Conservation (phyloP, 495 filamentous ascomycete species). For the Bathelium albidoporum region DNA sequence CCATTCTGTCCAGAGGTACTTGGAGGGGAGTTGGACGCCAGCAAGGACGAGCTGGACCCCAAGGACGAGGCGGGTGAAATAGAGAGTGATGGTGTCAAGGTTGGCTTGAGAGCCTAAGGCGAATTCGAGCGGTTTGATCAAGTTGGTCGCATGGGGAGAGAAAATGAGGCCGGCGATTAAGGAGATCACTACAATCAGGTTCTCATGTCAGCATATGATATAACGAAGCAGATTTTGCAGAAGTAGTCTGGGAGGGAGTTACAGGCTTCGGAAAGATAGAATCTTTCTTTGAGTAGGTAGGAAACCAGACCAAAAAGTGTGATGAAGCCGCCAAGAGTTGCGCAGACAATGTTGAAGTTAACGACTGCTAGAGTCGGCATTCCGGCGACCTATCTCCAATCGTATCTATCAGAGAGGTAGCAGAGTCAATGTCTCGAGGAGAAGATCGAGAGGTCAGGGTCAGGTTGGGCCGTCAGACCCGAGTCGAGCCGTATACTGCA, state of each 20-base stretch:
- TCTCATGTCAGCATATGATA: constrained; percentile 2
- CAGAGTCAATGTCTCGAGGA: neutral
- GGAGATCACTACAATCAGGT: constrained; percentile 56
- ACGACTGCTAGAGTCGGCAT: constrained; percentile 73
- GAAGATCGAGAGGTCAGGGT: neutral
- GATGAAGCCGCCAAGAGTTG: constrained; percentile 77
- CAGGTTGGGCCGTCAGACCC: constrained; percentile 2
- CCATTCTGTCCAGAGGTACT: constrained; percentile 75
- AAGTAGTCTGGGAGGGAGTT: constrained; percentile 27
- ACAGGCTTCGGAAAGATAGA: constrained; percentile 87
- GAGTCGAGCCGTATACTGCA: neutral
- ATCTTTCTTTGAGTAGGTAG: constrained; percentile 79
- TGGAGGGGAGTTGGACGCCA: constrained; percentile 82
- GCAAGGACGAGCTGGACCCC: constrained; percentile 86
- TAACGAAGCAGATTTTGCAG: neutral
- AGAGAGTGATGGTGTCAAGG: constrained; percentile 58
- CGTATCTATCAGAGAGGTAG: neutral
- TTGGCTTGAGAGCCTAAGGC: constrained; percentile 50
- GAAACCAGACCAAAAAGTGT: constrained; percentile 81
- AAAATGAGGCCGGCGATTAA: constrained; percentile 68
- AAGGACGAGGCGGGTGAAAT: constrained; percentile 79
- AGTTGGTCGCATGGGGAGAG: constrained; percentile 66
- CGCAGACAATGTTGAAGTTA: constrained; percentile 85
- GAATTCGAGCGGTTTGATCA: constrained; percentile 68
- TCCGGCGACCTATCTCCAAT: neutral